These are phyloP conservation scores for Meredithiella fracta DNA, from an alignment of 2,329 filamentous ascomycete genomes.

Conservation along the genomic window DNA sequence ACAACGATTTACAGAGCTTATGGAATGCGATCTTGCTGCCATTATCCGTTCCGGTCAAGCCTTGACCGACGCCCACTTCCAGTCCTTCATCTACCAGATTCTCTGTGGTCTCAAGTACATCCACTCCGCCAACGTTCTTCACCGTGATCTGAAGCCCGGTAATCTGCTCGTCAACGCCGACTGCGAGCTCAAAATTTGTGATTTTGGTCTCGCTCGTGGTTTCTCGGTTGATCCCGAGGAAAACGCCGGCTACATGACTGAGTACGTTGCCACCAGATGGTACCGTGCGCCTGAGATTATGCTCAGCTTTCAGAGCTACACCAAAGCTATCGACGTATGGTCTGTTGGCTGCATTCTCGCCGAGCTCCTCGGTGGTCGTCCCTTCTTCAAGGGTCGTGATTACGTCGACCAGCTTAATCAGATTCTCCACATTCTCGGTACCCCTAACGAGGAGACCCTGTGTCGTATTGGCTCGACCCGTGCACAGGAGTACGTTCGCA, in stretches of 20 bases:
- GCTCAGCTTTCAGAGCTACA: constrained; percentile 99
- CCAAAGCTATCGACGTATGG: constrained; percentile 99
- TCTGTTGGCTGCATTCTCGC: constrained; percentile 96
- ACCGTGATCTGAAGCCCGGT: constrained; percentile 91
- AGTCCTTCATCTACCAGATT: constrained; percentile 99
- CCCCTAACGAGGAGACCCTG: constrained; percentile 87
- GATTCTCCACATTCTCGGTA: constrained; percentile 94
- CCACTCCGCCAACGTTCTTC: constrained; percentile 92
- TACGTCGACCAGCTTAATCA: constrained; percentile 99
- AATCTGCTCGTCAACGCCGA: constrained; percentile 97
- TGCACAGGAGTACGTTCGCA: constrained; percentile 95
- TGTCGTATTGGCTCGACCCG: constrained; percentile 85
- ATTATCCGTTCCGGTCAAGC: constrained; percentile 97
- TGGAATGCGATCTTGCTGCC: constrained; percentile 96
- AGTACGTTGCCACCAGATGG: constrained; percentile 97
- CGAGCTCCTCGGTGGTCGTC: constrained; percentile 84
- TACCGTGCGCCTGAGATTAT: constrained; percentile 93
- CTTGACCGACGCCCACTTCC: constrained; percentile 95
- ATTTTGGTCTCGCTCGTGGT: constrained; percentile 89
- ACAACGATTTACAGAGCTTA: constrained; percentile 51
- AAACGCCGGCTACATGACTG: constrained; percentile 98
- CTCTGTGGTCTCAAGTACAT: constrained; percentile 98
- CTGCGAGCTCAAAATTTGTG: constrained; percentile 97
- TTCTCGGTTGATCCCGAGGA: constrained; percentile 96
- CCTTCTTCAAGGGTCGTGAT: constrained; percentile 98